Evolutionary conservation across 345 rosid species (phyloP), one percentile per base, ranked within the genome.

Genomic region (Eucalyptus grandis): DNA sequence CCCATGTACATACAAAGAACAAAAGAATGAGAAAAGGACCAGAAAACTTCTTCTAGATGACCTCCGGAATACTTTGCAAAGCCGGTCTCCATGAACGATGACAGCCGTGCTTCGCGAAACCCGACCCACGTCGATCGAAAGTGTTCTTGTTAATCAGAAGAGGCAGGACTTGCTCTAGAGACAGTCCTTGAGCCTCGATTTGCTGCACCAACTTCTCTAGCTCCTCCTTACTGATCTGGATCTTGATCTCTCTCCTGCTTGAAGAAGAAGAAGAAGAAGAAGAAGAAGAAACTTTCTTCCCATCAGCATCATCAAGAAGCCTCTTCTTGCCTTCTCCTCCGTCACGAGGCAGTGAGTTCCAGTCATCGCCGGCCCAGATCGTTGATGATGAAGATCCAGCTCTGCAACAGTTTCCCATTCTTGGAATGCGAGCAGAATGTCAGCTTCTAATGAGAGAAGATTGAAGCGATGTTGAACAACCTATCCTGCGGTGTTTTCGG

Each of bases 371-470:
- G 31, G 77, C 92, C 92, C 93, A 89, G 31, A 72, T 90, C 89
- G 19, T 77, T 10, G 62, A 77, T 6, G 82, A 8, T 6, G 82
- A 72, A 37, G 82, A 72, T 21, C 46, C 49, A 6, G 82, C 54
- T 40, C 49, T 81, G 82, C 90, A 49, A 86, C 94, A 94, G 43
- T 95, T 95, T 65, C 96, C 96, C 96, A 95, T 95, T 11, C 47
- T 40, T 40, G 47, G 13, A 40, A 77, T 37, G 43, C 43, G 47
- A 4, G 83, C 83, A 77, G 13, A 77, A 22, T 40, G 47, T 37
- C 46, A 21, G 83, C 83, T 37, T 40, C 83, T 6, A 27, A 27
- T 6, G 47, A 77, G 83, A 37, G 83, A 77, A 37, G 83, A 72
- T 37, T 40, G 46, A 77, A 37, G 47, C 47, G 27, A 37, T 37